Percentiles rank a stretch among this genome's conserved stretches.
phyloP scores from a whole-genome alignment of 1,139 yeast species.

The Yamadazyma jaroonii region DNA sequence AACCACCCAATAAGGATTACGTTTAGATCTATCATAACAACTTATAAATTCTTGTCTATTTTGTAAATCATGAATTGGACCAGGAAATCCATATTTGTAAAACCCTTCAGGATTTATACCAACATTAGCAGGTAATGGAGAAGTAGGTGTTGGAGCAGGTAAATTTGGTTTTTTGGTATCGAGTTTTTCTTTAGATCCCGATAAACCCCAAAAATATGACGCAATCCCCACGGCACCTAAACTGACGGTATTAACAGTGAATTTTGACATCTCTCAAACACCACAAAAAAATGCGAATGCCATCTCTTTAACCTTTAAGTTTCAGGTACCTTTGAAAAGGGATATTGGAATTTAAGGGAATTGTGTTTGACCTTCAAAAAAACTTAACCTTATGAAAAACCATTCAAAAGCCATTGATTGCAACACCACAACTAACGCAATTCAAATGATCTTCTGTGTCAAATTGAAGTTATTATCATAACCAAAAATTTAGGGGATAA shows the following conservation, averaged over 20 bases:
- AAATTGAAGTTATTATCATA: too few relatives aligned
- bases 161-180: conserved; percentile 12
- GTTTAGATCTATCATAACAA: conserved; percentile 79
- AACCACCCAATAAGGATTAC: conserved; percentile 86
- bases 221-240: conserved; percentile 41
- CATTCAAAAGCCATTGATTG: too few relatives aligned
- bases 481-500: too few relatives aligned
- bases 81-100: conserved; percentile 91
- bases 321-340: too few relatives aligned
- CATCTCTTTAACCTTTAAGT: too few relatives aligned
- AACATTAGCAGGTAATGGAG: conserved; percentile 8
- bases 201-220: conserved; percentile 42
- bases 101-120: conserved; percentile 67
- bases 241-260: conserved; percentile 29
- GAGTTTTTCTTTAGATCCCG: conserved; percentile 3
- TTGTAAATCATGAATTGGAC: conserved; percentile 84
- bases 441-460: too few relatives aligned
- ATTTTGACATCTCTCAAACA: conserved; percentile 30
- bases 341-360: too few relatives aligned
- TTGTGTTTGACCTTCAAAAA: not conserved
- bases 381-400: too few relatives aligned
- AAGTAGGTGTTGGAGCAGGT: conserved; percentile 12
- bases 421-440: too few relatives aligned
- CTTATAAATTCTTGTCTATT: conserved; percentile 74
- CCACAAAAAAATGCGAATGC: not conserved